Evolutionary conservation across 1,284 basidiomycete genomes (phyloP).

Genomic region (Melampsora americana): DNA sequence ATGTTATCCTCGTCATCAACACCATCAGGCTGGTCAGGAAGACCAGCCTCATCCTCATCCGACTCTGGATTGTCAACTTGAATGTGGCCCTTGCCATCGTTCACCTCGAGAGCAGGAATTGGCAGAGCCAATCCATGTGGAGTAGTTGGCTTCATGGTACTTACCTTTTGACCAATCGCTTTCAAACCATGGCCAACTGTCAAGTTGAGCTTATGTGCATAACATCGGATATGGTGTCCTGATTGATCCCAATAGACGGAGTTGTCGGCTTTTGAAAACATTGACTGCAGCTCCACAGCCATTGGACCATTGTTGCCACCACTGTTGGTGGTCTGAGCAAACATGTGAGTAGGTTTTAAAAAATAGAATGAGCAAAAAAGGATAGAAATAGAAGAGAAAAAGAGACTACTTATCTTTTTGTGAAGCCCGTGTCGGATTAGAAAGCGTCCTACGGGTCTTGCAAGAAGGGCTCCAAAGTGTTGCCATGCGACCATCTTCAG

Average conservation of each 20-base stretch:
- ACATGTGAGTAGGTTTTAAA: no score
- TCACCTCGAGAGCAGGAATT: neutral
- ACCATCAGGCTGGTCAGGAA: neutral
- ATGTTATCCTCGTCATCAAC: no score
- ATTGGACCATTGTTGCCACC: neutral
- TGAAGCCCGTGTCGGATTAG: neutral
- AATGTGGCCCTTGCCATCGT: neutral
- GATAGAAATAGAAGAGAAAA: neutral
- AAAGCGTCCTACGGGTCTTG: conserved; percentile 4
- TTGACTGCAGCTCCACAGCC: neutral
- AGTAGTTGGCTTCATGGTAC: neutral
- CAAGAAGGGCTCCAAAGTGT: neutral
- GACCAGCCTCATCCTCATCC: neutral
- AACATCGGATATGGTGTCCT: neutral
- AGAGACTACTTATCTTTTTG: conserved; percentile 10
- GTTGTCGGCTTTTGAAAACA: neutral
- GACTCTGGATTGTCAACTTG: neutral
- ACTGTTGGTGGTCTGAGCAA: no score
- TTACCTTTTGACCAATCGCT: neutral
- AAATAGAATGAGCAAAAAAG: no score
- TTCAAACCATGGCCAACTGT: neutral
- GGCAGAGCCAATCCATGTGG: neutral
- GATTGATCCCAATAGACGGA: neutral
- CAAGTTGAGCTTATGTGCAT: neutral
- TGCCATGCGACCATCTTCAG: conserved; percentile 13